Base-by-base conservation (phyloP, 345 rosid genomes). In the Eucalyptus cloeziana region DNA sequence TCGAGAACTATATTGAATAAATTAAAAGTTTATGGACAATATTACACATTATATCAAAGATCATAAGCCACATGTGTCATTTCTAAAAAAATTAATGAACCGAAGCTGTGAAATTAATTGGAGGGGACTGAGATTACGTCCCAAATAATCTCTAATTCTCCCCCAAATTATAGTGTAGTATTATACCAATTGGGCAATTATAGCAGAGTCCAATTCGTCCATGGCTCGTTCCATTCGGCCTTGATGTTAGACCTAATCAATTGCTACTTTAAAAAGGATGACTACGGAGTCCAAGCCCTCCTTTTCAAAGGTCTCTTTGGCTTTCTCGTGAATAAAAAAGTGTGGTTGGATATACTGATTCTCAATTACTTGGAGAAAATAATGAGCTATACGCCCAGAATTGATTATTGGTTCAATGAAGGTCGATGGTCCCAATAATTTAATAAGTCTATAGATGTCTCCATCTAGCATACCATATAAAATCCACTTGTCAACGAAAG, bases 1-100 rank as follows among this genome's bases (percentile, higher is more conserved):
- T 62, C 0, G 1, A 3, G 4, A 13, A 62, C 4, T 0, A 27
- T 62, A 62, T 30, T 62, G 2, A 62, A 27, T 2, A 30, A 62
- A 27, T 62, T 12, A 62, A 62, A 62, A 62, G 2, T 62, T 62
- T 0, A 30, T 27, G 2, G 14, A 30, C 2, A 0, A 30, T 30
- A 30, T 6, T 60, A 6, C 4, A 60, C 0, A 27, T 30, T 30
- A 62, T 1, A 62, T 6, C 8, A 13, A 62, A 60, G 16, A 62
- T 62, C 17, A 62, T 30, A 1, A 30, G 5, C 4, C 69, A 62
- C 15, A 12, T 13, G 16, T 27, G 8, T 62, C 69, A 62, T 13
- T 30, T 30, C 31, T 30, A 62, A 27, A 62, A 62, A 60, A 11
- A 5, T 1, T 76, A 40, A 76, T 22, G 85, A 76, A 76, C 7